Evolutionary conservation across 768 basidiomycete species (phyloP).

Genomic region (Piloderma croceum): DNA sequence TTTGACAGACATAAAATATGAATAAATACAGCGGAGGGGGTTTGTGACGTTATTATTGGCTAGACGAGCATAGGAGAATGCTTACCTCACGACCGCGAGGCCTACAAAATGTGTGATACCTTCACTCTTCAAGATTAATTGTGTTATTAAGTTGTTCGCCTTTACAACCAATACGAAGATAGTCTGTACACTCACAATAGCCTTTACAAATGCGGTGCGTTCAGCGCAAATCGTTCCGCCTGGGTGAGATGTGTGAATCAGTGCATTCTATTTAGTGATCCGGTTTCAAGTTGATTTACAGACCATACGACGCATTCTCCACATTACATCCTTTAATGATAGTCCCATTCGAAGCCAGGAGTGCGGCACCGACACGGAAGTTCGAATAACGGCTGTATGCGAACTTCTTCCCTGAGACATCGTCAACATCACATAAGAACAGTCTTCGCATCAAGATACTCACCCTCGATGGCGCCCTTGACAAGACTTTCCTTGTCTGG

Average conservation of each 20-base stretch:
- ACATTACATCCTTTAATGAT: constrained; percentile 86
- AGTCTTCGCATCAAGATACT: not conserved
- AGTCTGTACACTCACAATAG: constrained; percentile 62
- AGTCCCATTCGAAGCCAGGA: constrained; percentile 61
- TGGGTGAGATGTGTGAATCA: constrained; percentile 22
- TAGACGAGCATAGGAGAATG: constrained; percentile 9
- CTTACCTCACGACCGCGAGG: constrained; percentile 77
- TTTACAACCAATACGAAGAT: not conserved
- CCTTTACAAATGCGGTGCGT: constrained; percentile 91
- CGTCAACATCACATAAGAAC: constrained; percentile 6
- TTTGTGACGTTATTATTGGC: too few species aligned
- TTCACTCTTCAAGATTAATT: constrained; percentile 56
- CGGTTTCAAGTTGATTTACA: constrained; percentile 10
- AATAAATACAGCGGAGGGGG: not conserved
- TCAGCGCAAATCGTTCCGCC: constrained; percentile 93
- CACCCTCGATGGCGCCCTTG: constrained; percentile 49
- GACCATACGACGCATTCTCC: constrained; percentile 92
- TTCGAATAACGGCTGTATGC: constrained; percentile 85
- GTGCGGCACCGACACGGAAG: constrained; percentile 88
- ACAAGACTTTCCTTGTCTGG: constrained; percentile 48
- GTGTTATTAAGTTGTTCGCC: too few species aligned
- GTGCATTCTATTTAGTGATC: not conserved
- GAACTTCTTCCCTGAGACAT: constrained; percentile 51
- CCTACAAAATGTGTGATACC: constrained; percentile 65
- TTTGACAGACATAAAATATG: not conserved